Percentiles rank a stretch among this genome's conserved stretches.
Evolutionary conservation across 169 alveolate species (phyloP).

Genomic region (Cryptosporidium viatorum): DNA sequence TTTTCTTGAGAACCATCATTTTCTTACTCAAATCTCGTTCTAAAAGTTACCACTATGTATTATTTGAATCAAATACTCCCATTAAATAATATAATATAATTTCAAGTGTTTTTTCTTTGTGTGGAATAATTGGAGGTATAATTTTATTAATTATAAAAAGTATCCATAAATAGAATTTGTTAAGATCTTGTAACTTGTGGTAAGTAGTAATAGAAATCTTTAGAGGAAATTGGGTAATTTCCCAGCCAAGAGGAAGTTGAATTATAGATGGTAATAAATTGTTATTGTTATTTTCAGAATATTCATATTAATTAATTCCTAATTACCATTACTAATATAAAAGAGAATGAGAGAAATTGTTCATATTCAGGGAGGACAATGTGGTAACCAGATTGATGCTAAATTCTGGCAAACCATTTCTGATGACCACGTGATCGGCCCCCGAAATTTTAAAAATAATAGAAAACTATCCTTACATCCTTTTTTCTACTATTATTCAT

Average conservation of each 20-base stretch:
- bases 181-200: conserved; percentile 27
- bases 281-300: neutral
- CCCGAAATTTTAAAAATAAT: conserved; percentile 82
- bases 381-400: conserved; percentile 99
- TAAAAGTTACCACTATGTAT: too few relatives aligned
- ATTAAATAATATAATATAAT: too few relatives aligned
- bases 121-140: conserved; percentile 68
- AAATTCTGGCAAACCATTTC: conserved; percentile 99
- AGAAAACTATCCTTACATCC: too few relatives aligned
- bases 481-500: too few relatives aligned
- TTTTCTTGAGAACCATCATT: neutral
- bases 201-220: conserved; percentile 11
- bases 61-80: neutral
- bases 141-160: conserved; percentile 27
- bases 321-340: conserved; percentile 10
- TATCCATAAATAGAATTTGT: conserved; percentile 22
- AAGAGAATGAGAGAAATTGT: conserved; percentile 97
- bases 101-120: conserved; percentile 37
- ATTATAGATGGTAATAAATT: neutral
- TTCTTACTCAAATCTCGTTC: neutral
- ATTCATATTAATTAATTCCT: conserved; percentile 6
- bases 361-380: conserved; percentile 99
- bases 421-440: conserved; percentile 99
- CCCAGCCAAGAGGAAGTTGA: neutral
- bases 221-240: neutral